These are phyloP conservation scores for Hypoxylon perforatum DNA, from an alignment of 495 filamentous ascomycete genomes.

Conservation along the genomic window DNA sequence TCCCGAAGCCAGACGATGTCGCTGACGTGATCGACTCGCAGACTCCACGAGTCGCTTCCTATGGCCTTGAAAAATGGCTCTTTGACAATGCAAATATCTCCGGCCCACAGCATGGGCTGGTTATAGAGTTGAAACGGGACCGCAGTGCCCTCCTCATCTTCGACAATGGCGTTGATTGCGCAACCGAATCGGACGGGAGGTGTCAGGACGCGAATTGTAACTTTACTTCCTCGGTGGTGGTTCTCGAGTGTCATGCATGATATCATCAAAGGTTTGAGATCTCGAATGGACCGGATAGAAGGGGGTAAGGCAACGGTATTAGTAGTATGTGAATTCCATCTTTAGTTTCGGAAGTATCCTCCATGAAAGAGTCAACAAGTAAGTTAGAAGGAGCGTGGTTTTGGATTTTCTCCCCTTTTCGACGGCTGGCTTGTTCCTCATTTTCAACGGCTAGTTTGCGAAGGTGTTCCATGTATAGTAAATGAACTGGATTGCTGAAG, in stretches of 20 bases:
- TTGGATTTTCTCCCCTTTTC: constrained; percentile 32
- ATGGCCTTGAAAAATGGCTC: constrained; percentile 63
- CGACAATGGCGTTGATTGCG: constrained; percentile 54
- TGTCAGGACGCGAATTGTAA: constrained; percentile 54
- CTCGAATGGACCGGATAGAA: constrained; percentile 18
- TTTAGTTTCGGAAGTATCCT: constrained; percentile 1
- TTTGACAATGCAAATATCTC: constrained; percentile 58
- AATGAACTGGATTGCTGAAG: no score
- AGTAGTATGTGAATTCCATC: no score
- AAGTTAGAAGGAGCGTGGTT: constrained; percentile 8
- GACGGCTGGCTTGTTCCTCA: constrained; percentile 11
- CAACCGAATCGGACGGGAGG: constrained; percentile 48
- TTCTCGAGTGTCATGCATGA: constrained; percentile 54
- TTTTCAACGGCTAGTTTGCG: no score
- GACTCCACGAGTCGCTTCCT: constrained; percentile 49
- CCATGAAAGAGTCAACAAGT: constrained; percentile 15
- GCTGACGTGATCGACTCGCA: constrained; percentile 65
- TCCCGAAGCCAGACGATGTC: constrained; percentile 53
- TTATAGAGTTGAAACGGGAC: constrained; percentile 56
- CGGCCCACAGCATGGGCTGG: constrained; percentile 48
- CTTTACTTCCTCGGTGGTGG: constrained; percentile 58
- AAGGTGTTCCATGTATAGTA: no score
- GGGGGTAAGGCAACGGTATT: constrained; percentile 15
- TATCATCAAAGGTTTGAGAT: constrained; percentile 41
- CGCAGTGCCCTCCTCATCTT: constrained; percentile 59